phyloP scores from a whole-genome alignment of 2,329 filamentous ascomycete genomes.

The Parascedosporium putredinis region DNA sequence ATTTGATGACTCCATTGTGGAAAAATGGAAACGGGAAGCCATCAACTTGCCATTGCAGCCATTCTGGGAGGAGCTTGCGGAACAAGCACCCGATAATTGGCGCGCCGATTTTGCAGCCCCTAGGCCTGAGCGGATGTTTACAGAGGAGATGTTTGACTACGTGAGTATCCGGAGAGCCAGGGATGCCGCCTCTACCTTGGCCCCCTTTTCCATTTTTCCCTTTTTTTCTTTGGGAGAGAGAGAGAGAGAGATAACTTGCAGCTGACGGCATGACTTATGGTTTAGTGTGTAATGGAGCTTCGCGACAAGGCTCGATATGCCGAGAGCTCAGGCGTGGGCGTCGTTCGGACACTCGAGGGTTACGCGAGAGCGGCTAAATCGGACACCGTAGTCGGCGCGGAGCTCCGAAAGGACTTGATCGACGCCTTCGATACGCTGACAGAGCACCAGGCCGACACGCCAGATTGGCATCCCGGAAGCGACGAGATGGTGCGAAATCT shows the following conservation, averaged over 20 bases:
- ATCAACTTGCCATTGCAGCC: conserved; percentile 2
- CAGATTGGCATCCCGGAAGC: conserved; percentile 47
- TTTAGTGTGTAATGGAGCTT: conserved; percentile 24
- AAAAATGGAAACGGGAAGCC: conserved; percentile 14
- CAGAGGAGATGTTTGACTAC: background rate
- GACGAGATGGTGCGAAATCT: conserved; percentile 41
- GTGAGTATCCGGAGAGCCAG: background rate
- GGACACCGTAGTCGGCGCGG: conserved; percentile 11
- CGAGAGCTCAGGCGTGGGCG: conserved; percentile 21
- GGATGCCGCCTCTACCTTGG: background rate
- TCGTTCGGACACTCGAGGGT: conserved; percentile 22
- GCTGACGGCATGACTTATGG: background rate
- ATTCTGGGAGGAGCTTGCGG: background rate
- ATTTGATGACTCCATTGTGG: conserved; percentile 12
- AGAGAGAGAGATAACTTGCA: background rate
- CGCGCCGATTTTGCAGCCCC: background rate
- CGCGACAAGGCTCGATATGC: conserved; percentile 33
- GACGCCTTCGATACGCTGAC: conserved; percentile 10
- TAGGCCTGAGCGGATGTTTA: background rate
- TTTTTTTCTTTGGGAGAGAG: background rate
- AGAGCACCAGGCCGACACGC: conserved; percentile 10
- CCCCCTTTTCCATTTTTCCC: background rate
- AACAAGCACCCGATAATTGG: background rate
- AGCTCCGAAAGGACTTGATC: conserved; percentile 10
- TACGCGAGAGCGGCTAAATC: conserved; percentile 15